Percentiles rank a stretch among this genome's conserved stretches.
Evolutionary conservation across 495 filamentous ascomycete species (phyloP).

Genomic region (Neurospora sp.): DNA sequence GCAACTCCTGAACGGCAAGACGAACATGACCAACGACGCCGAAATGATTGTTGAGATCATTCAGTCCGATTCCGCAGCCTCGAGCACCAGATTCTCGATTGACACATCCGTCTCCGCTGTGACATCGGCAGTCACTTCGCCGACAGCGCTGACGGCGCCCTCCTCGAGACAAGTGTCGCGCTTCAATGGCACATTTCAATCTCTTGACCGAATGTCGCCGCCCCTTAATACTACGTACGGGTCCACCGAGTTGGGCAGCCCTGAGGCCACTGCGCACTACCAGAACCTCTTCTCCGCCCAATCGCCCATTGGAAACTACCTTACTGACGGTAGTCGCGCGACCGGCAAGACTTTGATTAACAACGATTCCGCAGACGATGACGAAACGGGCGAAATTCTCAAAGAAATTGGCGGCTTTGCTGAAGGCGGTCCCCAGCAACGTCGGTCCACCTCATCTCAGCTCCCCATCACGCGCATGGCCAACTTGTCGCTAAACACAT

Average conservation of each 20-base stretch:
- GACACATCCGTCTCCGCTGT: slow-evolving; percentile 22
- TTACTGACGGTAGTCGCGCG: slow-evolving; percentile 57
- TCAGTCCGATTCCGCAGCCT: slow-evolving; percentile 22
- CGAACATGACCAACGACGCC: slow-evolving; percentile 61
- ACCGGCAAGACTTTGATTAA: slow-evolving; percentile 80
- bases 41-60: slow-evolving; percentile 73
- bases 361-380: slow-evolving; percentile 64
- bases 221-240: slow-evolving; percentile 44
- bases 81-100: slow-evolving; percentile 27
- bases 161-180: slow-evolving; percentile 62
- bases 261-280: slow-evolving; percentile 53
- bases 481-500: slow-evolving; percentile 61
- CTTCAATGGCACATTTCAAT: slow-evolving; percentile 70
- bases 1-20: slow-evolving; percentile 68
- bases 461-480: slow-evolving; percentile 62
- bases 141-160: slow-evolving; percentile 43
- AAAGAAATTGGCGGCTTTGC: slow-evolving; percentile 80
- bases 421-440: slow-evolving; percentile 53
- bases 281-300: slow-evolving; percentile 74
- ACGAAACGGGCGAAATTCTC: slow-evolving; percentile 75
- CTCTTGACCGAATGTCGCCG: slow-evolving; percentile 60
- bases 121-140: slow-evolving; percentile 21
- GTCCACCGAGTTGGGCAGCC: slow-evolving; percentile 48
- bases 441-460: slow-evolving; percentile 66
- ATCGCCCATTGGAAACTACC: slow-evolving; percentile 69